A percentile compares a stretch with the other conserved stretches of the same genome.
phyloP scores from a whole-genome alignment of 768 basidiomycete species.

The Coprinellus micaceus region DNA sequence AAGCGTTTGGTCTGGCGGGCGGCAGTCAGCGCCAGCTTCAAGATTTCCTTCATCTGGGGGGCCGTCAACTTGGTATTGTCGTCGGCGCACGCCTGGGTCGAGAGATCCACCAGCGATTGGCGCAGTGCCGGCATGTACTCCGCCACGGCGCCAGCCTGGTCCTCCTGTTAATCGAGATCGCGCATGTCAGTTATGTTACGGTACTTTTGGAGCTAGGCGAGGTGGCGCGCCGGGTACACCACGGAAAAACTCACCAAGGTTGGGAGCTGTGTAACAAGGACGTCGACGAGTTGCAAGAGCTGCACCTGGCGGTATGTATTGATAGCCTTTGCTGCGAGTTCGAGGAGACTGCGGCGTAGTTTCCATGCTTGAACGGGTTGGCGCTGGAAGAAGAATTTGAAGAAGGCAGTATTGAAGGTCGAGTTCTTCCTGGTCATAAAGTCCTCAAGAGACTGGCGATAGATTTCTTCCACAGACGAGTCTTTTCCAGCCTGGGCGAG shows the following conservation, averaged over 20 bases:
- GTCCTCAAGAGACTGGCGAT: constrained; percentile 65
- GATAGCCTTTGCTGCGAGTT: constrained; percentile 64
- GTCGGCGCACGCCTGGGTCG: constrained; percentile 47
- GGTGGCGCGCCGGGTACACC: neutral
- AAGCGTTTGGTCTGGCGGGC: constrained; percentile 63
- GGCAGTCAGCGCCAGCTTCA: constrained; percentile 64
- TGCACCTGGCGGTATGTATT: constrained; percentile 2
- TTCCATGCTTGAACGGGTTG: constrained; percentile 63
- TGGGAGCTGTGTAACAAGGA: constrained; percentile 55
- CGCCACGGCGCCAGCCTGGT: constrained; percentile 35
- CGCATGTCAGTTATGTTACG: constrained; percentile 6
- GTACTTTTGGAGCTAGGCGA: neutral
- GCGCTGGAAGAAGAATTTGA: constrained; percentile 72
- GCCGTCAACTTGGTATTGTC: constrained; percentile 47
- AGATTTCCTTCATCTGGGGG: constrained; percentile 71
- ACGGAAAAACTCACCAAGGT: constrained; percentile 36
- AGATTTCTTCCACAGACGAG: constrained; percentile 47
- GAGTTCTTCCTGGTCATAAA: constrained; percentile 82
- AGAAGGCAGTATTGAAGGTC: constrained; percentile 65
- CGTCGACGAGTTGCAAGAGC: constrained; percentile 52
- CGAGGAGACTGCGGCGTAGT: constrained; percentile 57
- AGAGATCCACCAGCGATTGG: constrained; percentile 43
- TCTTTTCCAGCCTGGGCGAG: constrained; percentile 39
- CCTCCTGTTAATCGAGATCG: constrained; percentile 17
- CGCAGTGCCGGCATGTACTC: constrained; percentile 52